Conservation (phyloP, 768 basidiomycete species). For the Antrodiella citrinella region DNA sequence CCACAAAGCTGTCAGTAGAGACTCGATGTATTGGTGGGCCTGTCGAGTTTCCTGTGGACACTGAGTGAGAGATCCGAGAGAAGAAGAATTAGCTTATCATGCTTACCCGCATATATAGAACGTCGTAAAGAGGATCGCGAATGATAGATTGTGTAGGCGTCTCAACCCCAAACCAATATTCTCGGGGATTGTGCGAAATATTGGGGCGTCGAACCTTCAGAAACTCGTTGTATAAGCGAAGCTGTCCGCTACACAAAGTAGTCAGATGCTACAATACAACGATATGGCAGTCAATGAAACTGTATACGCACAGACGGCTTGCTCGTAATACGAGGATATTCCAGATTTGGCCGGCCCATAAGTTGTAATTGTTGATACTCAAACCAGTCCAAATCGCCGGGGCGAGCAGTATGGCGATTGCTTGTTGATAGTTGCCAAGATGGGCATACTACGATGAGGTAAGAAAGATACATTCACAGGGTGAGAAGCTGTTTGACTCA, state of each 20-base stretch:
- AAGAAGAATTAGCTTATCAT: too few species aligned
- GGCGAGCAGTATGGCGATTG: slow-evolving; percentile 55
- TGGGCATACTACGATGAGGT: slow-evolving; percentile 25
- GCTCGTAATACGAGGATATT: slow-evolving; percentile 62
- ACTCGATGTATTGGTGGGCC: slow-evolving; percentile 52
- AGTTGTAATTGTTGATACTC: slow-evolving; percentile 52
- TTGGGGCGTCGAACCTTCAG: slow-evolving; percentile 50
- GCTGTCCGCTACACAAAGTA: slow-evolving; percentile 71
- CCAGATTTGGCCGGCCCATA: slow-evolving; percentile 76
- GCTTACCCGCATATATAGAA: slow-evolving; percentile 33
- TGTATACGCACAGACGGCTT: slow-evolving; percentile 63
- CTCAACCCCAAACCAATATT: slow-evolving; percentile 44
- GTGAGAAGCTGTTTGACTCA: slow-evolving; percentile 18
- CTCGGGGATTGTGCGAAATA: slow-evolving; percentile 39
- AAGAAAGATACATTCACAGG: background rate
- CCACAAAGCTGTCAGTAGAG: slow-evolving; percentile 67
- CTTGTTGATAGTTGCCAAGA: slow-evolving; percentile 57
- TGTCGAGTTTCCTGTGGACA: slow-evolving; percentile 51
- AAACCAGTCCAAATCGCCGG: slow-evolving; percentile 66
- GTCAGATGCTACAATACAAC: slow-evolving; percentile 1
- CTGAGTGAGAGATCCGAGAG: slow-evolving; percentile 8
- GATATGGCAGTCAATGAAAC: slow-evolving; percentile 10
- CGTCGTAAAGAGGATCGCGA: slow-evolving; percentile 34
- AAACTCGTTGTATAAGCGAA: slow-evolving; percentile 56
- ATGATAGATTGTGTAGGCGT: slow-evolving; percentile 27